phyloP scores from a whole-genome alignment of 2,329 filamentous ascomycete genomes.

The Fusarium sp. region DNA sequence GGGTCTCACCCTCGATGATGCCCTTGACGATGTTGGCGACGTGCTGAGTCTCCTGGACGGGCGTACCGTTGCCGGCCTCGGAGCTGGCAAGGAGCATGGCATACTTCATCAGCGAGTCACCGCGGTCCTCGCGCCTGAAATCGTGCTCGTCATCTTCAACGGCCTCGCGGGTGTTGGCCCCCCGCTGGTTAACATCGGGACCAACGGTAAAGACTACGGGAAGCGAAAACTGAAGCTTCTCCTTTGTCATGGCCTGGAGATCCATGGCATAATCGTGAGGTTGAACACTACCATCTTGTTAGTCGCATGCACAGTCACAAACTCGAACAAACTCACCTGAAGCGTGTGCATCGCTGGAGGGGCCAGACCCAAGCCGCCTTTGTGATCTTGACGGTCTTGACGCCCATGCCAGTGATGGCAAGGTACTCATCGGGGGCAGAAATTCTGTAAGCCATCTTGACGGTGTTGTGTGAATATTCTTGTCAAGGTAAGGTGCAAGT shows the following conservation, averaged over 20 bases:
- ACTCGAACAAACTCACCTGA: constrained; percentile 45
- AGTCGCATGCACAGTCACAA: background rate
- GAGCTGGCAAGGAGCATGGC: constrained; percentile 83
- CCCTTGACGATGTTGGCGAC: constrained; percentile 89
- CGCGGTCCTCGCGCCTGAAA: constrained; percentile 61
- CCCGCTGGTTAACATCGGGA: constrained; percentile 75
- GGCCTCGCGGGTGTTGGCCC: constrained; percentile 55
- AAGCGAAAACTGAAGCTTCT: constrained; percentile 85
- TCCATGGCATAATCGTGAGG: constrained; percentile 87
- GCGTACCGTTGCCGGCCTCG: constrained; percentile 47
- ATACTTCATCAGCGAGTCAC: constrained; percentile 81
- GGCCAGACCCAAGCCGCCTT: constrained; percentile 82
- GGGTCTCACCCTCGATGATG: constrained; percentile 89
- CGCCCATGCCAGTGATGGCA: constrained; percentile 84
- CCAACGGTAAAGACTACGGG: constrained; percentile 90
- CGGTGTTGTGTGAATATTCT: background rate
- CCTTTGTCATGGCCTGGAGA: constrained; percentile 88
- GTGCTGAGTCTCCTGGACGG: constrained; percentile 63
- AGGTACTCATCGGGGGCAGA: constrained; percentile 86
- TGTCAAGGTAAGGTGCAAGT: background rate
- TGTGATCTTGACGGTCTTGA: constrained; percentile 79
- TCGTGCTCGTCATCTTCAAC: constrained; percentile 27
- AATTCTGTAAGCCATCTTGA: constrained; percentile 71
- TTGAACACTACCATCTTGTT: constrained; percentile 63
- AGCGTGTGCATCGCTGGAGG: constrained; percentile 73